Conservation (phyloP, 2,329 filamentous ascomycete species). For the Trichothecium roseum region DNA sequence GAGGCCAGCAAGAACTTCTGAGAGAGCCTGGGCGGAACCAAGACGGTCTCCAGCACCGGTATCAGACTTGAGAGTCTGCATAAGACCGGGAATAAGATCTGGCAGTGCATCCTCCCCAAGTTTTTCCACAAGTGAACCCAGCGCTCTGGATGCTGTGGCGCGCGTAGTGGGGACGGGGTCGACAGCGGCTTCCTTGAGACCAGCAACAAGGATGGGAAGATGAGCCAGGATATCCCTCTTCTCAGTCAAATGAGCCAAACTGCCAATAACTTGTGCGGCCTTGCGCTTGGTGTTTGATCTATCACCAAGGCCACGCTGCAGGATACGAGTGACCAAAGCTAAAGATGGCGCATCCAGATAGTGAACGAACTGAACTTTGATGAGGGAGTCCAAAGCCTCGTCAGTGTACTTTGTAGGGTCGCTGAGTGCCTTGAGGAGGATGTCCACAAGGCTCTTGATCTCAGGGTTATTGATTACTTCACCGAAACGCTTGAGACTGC, state of each 20-base stretch:
- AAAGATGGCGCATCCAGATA: slow-evolving; percentile 96
- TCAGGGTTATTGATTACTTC: slow-evolving; percentile 98
- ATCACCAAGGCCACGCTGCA: slow-evolving; percentile 85
- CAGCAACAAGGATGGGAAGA: slow-evolving; percentile 83
- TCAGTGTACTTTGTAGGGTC: slow-evolving; percentile 97
- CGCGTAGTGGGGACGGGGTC: slow-evolving; percentile 95
- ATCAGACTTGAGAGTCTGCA: slow-evolving; percentile 95
- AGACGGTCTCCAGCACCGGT: slow-evolving; percentile 92
- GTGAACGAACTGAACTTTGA: slow-evolving; percentile 97
- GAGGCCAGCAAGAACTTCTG: slow-evolving; percentile 89
- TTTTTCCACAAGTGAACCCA: slow-evolving; percentile 96
- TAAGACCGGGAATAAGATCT: slow-evolving; percentile 92
- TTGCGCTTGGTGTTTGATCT: slow-evolving; percentile 94
- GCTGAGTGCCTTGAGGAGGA: slow-evolving; percentile 90
- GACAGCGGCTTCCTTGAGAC: slow-evolving; percentile 78
- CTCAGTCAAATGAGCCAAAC: slow-evolving; percentile 91
- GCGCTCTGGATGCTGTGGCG: slow-evolving; percentile 88
- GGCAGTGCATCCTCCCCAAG: slow-evolving; percentile 93
- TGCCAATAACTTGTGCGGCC: slow-evolving; percentile 94
- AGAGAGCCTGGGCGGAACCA: slow-evolving; percentile 91
- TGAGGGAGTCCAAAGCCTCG: slow-evolving; percentile 82
- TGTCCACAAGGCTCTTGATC: slow-evolving; percentile 82
- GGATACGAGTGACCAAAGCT: slow-evolving; percentile 86
- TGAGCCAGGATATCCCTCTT: slow-evolving; percentile 88
- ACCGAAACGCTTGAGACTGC: slow-evolving; percentile 93